Base-by-base conservation (phyloP, 2,329 filamentous ascomycete species). In the Monosporascus cannonballus region DNA sequence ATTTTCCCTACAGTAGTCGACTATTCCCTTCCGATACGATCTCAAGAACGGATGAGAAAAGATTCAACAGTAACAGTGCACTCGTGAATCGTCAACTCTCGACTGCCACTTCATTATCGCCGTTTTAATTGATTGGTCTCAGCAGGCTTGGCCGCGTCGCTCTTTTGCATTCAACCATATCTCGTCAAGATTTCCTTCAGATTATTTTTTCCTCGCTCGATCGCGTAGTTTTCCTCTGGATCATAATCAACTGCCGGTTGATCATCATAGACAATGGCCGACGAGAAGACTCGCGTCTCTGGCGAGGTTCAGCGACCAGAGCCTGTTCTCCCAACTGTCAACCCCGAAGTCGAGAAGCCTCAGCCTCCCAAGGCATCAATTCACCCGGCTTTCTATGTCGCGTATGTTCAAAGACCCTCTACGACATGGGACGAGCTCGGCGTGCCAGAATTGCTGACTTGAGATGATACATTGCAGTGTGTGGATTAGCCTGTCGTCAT, bases 401-500 rank as follows among this genome's bases (percentile, higher is more conserved):
- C 80, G 84, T 84, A 72, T 69, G 79, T 76, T 47, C 36, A 51
- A 46, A 39, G 34, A 42, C 46, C 39, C 49, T 51, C 22, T 47
- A n/a, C 14, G 44, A 42, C 34, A 8, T 18, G 22, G 20, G 17
- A 41, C 25, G 17, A 18, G 51, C 39, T 22, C 25, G 20, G 38
- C 49, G 49, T 37, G 24, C n/a, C 25, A 51, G 22, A 37, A 25
- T 50, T 49, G 51, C 52, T 59, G 38, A 54, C 51, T 34, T 22
- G 17, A 48, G 45, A 30, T 50, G 53, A 57, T 60, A 30, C 25
- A 48, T 24, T 60, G 42, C 71, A 96, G 92, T 64, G 79, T 85
- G 62, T 99, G 94, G 94, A 97, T 99, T 68, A 77, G 85, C 54
- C 80, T 96, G 71, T 96, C 90, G 67, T 96, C 91, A 44, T 90